A percentile compares a stretch with the other conserved stretches of the same genome.
Evolutionary conservation across 306 rosid genomes (phyloP).

Genomic region (Dryas octopetala): DNA sequence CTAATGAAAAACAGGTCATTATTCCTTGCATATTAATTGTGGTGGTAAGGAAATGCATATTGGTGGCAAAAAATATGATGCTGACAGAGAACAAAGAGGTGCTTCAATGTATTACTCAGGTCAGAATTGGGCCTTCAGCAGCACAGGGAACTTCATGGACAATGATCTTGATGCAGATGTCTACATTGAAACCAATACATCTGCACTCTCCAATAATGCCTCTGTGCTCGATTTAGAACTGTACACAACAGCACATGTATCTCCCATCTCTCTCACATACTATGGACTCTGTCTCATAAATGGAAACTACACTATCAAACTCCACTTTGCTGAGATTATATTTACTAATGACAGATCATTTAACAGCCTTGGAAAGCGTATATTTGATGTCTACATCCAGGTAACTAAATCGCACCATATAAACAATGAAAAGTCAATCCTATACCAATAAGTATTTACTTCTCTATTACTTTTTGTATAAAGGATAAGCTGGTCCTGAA

Average conservation of each 20-base stretch:
- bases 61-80: slow-evolving; percentile 44
- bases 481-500: slow-evolving; percentile 69
- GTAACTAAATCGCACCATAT: slow-evolving; percentile 34
- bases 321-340: slow-evolving; percentile 92
- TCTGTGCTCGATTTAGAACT: slow-evolving; percentile 43
- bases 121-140: slow-evolving; percentile 82
- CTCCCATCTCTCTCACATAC: slow-evolving; percentile 87
- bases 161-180: slow-evolving; percentile 67
- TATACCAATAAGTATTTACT: slow-evolving; percentile 31
- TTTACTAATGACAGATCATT: slow-evolving; percentile 59
- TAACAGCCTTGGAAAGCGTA: slow-evolving; percentile 62
- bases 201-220: slow-evolving; percentile 49
- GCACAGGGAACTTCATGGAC: slow-evolving; percentile 93
- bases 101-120: slow-evolving; percentile 59
- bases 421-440: slow-evolving; percentile 13
- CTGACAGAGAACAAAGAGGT: slow-evolving; percentile 71
- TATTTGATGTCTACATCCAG: slow-evolving; percentile 86
- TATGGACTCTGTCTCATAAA: slow-evolving; percentile 81
- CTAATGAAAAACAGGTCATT: slow-evolving; percentile 39
- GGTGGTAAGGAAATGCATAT: slow-evolving; percentile 74
- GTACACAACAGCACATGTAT: slow-evolving; percentile 70
- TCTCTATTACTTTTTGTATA: slow-evolving; percentile 26
- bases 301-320: slow-evolving; percentile 73
- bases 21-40: slow-evolving; percentile 72
- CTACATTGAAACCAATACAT: slow-evolving; percentile 57